Base-by-base conservation (phyloP, 768 basidiomycete genomes). In the Russula vinacea region DNA sequence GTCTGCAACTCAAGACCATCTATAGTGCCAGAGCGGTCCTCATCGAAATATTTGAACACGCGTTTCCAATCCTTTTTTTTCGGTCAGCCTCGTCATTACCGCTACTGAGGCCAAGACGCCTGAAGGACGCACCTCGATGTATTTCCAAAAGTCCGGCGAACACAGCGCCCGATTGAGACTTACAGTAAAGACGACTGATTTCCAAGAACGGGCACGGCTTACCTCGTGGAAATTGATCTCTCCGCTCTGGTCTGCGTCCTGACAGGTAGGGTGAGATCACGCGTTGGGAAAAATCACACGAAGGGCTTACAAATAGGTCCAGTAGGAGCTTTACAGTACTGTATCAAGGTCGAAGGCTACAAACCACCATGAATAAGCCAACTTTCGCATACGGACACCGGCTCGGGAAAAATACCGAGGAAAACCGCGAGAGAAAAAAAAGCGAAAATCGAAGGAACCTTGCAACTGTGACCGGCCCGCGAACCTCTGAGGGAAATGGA, bases 291-390 rank as follows among this genome's bases (percentile, higher is more conserved):
- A 2, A 40, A 32, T 17, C 19, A n/a, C 9, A 45, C 19, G 35
- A 55, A 5, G 22, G 13, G n/a, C 86, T 70, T 56, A 90, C 89
- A 73, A 94, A 93, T 66, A 92, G 82, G 37, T 79, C 78, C 87
- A 94, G 90, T 65, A 92, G 77, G 40, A 92, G 80, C 77, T 90
- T 92, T 73, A 92, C 88, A n/a, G 92, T 93, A 71, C n/a, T n/a
- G n/a, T n/a, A n/a, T 92, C 92, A 61, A 90, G 76, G 75, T 92
- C 91, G 70, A 93, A 93, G 11, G 86, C 90, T 90, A 57, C 14
- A 40, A 39, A 16, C 11, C 5, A 22, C 16, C 13, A 42, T 49
- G 10, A 60, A 22, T 22, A 24, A 45, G 44, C 44, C 9, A 11
- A 39, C 33, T 14, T 2, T 16, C 4, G 37, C 19, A 40, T 9